These are phyloP conservation scores for Brettanomyces custersianus DNA, from an alignment of 805 yeast genomes.

Conservation along the genomic window DNA sequence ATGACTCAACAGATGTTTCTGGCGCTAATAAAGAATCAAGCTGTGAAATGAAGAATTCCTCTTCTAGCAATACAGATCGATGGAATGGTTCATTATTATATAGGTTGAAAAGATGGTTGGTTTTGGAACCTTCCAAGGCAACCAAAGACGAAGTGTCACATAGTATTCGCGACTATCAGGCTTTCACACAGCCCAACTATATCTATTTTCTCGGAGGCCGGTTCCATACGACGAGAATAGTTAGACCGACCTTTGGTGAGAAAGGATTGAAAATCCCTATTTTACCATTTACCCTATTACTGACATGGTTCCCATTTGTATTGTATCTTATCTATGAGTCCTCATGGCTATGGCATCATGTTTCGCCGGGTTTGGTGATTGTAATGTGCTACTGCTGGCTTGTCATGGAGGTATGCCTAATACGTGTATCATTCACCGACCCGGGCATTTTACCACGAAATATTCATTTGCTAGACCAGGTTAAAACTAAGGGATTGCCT, in stretches of 20 bases:
- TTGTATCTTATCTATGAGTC: constrained; percentile 45
- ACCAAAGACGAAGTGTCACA: too few species aligned
- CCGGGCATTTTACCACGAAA: constrained; percentile 68
- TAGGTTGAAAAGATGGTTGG: too few species aligned
- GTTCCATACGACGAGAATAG: constrained; percentile 32
- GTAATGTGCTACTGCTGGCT: constrained; percentile 52
- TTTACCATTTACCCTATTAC: constrained; percentile 6
- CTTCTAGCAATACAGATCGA: too few species aligned
- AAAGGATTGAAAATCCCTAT: constrained; percentile 5
- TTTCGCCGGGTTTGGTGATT: constrained; percentile 48
- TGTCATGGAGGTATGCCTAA: constrained; percentile 36
- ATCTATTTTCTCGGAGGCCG: constrained; percentile 62
- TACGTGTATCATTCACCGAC: constrained; percentile 50
- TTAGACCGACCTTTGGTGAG: neutral
- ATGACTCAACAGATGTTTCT: too few species aligned
- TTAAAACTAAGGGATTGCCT: constrained; percentile 32
- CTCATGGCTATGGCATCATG: constrained; percentile 46
- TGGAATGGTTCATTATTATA: too few species aligned
- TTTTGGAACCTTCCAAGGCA: too few species aligned
- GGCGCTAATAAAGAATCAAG: too few species aligned
- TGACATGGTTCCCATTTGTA: constrained; percentile 30
- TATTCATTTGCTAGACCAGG: constrained; percentile 42
- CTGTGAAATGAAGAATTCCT: too few species aligned
- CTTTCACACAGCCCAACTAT: constrained; percentile 30
- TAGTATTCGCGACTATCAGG: constrained; percentile 40